Evolutionary conservation across 2,329 filamentous ascomycete genomes (phyloP), one percentile per base, ranked within the genome.

Genomic region (Xylariaceae sp.): DNA sequence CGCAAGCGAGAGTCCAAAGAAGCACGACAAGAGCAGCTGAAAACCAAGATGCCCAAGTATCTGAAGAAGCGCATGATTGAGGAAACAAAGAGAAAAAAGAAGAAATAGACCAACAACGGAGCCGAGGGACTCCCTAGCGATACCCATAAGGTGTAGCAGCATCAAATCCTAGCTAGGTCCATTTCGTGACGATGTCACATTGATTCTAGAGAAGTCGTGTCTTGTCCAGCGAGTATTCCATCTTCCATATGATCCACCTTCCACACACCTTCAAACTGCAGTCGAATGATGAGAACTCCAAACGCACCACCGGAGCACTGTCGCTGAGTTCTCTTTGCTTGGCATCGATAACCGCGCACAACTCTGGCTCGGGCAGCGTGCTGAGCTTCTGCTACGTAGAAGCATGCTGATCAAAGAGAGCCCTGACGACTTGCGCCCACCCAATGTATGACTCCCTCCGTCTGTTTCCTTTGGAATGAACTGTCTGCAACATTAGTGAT

Each of bases 1-100:
- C 92, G 95, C 59, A 98, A 98, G 59, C 75, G 77, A 56, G 81
- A 83, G 2, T 83, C 95, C 47, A 98, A 96, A 64, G 90, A 95
- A 52, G 90, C 89, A 52, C 95, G 94, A 66, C 79, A 87, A 22
- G 89, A 95, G 59, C 88, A 93, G 67, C 70, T 92, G 39, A 86
- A 90, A 59, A 83, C 85, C 4, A 98, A 98, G 69, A 94, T 98
- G 63, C 90, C 92, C 1, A 98, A 98, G 64, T 79, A 93, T 56
- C 46, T 94, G 21, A 98, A 98, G 73, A 96, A 95, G 69, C 85
- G 83, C 21, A 23, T 23, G 21, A 8, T 23, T 12, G 8, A 8
- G 21, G 12, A 23, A 23, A 27, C 25, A 27, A 6, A 8, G 25
- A 6, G 25, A 8, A 6, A 14, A 27, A 6, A 27, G 10, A 9